Evolutionary conservation across 106 monocot species (phyloP), one percentile per base, ranked within the genome.

Genomic region (Allium cepa): DNA sequence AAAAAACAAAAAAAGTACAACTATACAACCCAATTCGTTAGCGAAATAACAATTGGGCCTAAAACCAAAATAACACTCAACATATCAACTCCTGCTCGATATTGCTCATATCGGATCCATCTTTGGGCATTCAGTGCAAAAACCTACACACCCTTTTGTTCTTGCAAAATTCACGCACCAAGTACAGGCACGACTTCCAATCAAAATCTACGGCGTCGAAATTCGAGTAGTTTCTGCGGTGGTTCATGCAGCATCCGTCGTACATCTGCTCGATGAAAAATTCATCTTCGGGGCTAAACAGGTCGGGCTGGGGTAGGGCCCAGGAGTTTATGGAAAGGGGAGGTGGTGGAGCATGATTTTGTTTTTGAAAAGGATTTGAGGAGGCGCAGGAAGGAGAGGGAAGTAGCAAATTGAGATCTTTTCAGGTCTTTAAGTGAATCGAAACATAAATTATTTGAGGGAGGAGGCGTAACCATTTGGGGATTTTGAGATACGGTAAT

Each of bases 111-210:
- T 8, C 22, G 0, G 63, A 60, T 3, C 49, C 46, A 17, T 63
- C 72, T 17, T 62, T 26, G 73, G 66, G 9, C 82, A 78, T 28
- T 52, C 69, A 51, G 59, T 97, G 96, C 16, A 89, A 71, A 64
- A 90, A 97, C 52, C 92, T 69, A 79, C 97, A 97, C 53, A 63
- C 75, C 69, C 76, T 77, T 47, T 92, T 92, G 69, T 97, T 97
- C 84, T 92, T 97, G 71, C 97, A 97, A 71, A 80, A 92, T 0
- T 92, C 97, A 36, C 92, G 75, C 1, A 88, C 92, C 48, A 76
- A 92, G 75, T 97, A 97, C 28, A 97, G 74, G 73, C 92, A 97
- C 2, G 92, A 88, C 47, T 82, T 79, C 97, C 92, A 92, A 3
- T 86, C 97, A 26, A 84, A 68, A 8, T 79, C 65, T 56, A 70